A percentile compares a stretch with the other conserved stretches of the same genome.
Evolutionary conservation across 257 asterid species (phyloP).

Genomic region (Jasminum sambac): DNA sequence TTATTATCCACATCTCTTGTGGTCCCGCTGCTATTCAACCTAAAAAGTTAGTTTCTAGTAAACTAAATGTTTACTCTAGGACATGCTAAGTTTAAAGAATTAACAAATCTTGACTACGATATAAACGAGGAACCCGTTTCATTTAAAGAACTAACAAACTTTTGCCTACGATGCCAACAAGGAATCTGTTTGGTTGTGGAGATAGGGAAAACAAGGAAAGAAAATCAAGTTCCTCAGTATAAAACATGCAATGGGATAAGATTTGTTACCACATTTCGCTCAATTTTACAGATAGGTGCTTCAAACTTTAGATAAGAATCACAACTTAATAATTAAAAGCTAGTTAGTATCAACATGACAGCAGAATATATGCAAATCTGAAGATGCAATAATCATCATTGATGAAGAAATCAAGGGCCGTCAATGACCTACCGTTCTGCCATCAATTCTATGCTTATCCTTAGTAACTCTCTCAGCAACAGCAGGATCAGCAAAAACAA

Average conservation of each 20-base stretch:
- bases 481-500: slow-evolving; percentile 33
- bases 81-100: no score
- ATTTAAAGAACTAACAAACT: no score
- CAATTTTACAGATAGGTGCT: not conserved
- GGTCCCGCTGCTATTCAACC: no score
- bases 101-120: no score
- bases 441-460: slow-evolving; percentile 36
- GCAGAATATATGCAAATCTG: not conserved
- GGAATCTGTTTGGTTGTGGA: no score
- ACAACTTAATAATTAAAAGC: not conserved
- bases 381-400: not conserved
- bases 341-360: not conserved
- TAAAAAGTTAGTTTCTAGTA: no score
- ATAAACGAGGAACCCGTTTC: no score
- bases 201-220: not conserved
- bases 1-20: no score
- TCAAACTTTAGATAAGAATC: not conserved
- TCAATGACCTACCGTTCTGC: slow-evolving; percentile 26
- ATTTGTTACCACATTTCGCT: not conserved
- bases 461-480: slow-evolving; percentile 32
- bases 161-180: no score
- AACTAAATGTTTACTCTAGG: no score
- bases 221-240: not conserved
- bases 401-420: not conserved
- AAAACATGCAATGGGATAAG: not conserved